Percentiles rank a stretch among this genome's conserved stretches.
Evolutionary conservation across 495 filamentous ascomycete species (phyloP).

Genomic region (Chaetomium tenue): DNA sequence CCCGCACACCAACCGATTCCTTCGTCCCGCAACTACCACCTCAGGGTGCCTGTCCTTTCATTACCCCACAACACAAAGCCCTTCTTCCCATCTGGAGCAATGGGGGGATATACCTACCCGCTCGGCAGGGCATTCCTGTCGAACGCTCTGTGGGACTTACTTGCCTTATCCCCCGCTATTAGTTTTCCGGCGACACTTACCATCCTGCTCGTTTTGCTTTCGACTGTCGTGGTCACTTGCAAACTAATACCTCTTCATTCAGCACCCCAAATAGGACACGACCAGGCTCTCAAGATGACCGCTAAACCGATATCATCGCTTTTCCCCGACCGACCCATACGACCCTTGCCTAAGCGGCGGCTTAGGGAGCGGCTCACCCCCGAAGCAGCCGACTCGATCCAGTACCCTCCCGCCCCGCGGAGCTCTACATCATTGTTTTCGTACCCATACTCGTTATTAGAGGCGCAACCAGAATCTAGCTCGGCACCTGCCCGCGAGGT

Average conservation of each 20-base stretch:
- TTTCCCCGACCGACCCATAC: constrained; percentile 87
- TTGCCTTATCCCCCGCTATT: not conserved
- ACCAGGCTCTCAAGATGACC: constrained; percentile 49
- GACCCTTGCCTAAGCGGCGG: constrained; percentile 83
- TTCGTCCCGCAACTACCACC: not conserved
- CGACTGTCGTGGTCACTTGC: constrained; percentile 10
- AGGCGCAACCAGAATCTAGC: constrained; percentile 35
- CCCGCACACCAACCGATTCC: not conserved
- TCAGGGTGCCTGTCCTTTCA: not conserved
- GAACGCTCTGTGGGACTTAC: not conserved
- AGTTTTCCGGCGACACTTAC: not conserved
- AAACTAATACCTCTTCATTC: constrained; percentile 24
- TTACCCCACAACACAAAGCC: not conserved
- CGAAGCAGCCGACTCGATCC: constrained; percentile 77
- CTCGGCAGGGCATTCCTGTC: constrained; percentile 2
- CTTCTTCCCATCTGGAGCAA: constrained; percentile 1
- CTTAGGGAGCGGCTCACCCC: constrained; percentile 80
- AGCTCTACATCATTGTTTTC: constrained; percentile 70
- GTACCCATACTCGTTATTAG: constrained; percentile 58
- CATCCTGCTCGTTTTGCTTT: constrained; percentile 8
- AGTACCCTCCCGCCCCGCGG: constrained; percentile 71
- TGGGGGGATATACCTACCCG: constrained; percentile 1
- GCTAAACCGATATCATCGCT: constrained; percentile 71
- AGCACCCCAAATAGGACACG: constrained; percentile 24
- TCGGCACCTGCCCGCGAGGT: constrained; percentile 24